Evolutionary conservation across 768 basidiomycete genomes (phyloP).

Genomic region (Lactifluus subvellereus): DNA sequence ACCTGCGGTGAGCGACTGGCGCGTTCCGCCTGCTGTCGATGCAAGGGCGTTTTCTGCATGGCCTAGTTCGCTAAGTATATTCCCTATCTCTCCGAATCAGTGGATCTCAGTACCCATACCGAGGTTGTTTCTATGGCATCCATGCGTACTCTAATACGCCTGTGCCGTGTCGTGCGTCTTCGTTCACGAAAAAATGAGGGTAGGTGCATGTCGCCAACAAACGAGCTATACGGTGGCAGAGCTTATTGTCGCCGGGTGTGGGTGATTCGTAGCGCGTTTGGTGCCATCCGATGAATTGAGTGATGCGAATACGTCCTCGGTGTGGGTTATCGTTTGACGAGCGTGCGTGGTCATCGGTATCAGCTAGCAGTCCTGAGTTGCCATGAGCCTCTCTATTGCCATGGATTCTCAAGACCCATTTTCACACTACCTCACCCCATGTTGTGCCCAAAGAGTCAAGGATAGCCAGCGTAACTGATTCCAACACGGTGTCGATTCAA

Average conservation of each 20-base stretch:
- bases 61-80: background rate
- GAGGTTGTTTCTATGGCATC: too few species aligned
- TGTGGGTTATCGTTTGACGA: too few species aligned
- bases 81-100: background rate
- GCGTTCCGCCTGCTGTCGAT: background rate
- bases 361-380: too few species aligned
- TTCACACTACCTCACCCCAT: conserved; percentile 9
- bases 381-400: too few species aligned
- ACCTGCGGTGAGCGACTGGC: background rate
- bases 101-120: too few species aligned
- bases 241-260: background rate
- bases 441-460: conserved; percentile 4
- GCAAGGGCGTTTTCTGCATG: background rate
- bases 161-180: background rate
- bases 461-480: conserved; percentile 5
- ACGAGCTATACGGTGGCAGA: background rate
- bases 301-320: too few species aligned
- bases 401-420: background rate
- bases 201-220: conserved; percentile 3
- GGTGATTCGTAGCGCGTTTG: background rate
- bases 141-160: background rate
- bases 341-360: too few species aligned
- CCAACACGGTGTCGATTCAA: background rate
- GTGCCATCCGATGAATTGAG: background rate
- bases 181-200: background rate